A percentile compares a stretch with the other conserved stretches of the same genome.
These are phyloP conservation scores for Bonia amplexicaulis DNA, from an alignment of 176 grass and related monocot species.

Conservation along the genomic window DNA sequence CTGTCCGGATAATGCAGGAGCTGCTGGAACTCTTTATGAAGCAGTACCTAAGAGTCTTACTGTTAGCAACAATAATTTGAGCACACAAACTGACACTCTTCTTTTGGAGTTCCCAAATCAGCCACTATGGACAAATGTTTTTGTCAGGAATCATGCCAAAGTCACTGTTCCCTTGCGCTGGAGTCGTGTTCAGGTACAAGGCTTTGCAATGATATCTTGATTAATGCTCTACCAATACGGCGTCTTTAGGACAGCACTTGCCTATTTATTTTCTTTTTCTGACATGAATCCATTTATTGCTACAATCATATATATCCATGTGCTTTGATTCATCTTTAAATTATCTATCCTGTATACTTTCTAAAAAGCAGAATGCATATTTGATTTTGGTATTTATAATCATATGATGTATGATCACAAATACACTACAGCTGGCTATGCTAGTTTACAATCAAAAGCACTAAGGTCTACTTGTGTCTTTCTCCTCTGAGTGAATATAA, in stretches of 20 bases:
- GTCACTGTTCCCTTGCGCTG: conserved; percentile 92
- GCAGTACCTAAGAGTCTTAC: conserved; percentile 92
- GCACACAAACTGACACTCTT: conserved; percentile 97
- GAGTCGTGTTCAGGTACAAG: conserved; percentile 92
- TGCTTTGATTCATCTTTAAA: background rate
- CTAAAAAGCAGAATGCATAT: background rate
- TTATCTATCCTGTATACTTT: background rate
- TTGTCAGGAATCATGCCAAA: conserved; percentile 87
- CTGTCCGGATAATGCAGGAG: conserved; percentile 93
- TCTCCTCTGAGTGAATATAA: conserved; percentile 1
- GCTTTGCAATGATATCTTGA: conserved; percentile 15
- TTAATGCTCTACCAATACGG: background rate
- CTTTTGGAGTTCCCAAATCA: conserved; percentile 96
- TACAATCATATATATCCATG: background rate
- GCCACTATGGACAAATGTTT: conserved; percentile 99
- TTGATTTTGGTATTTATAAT: background rate
- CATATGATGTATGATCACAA: background rate
- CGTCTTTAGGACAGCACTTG: background rate
- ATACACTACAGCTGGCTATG: background rate
- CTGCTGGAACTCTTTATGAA: conserved; percentile 96
- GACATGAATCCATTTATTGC: background rate
- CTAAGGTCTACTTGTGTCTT: background rate
- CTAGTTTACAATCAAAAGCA: conserved; percentile 5
- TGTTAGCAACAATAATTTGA: conserved; percentile 92
- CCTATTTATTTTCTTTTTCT: conserved; percentile 2